phyloP scores from a whole-genome alignment of 1,284 basidiomycete genomes.

The Caloboletus inedulis region DNA sequence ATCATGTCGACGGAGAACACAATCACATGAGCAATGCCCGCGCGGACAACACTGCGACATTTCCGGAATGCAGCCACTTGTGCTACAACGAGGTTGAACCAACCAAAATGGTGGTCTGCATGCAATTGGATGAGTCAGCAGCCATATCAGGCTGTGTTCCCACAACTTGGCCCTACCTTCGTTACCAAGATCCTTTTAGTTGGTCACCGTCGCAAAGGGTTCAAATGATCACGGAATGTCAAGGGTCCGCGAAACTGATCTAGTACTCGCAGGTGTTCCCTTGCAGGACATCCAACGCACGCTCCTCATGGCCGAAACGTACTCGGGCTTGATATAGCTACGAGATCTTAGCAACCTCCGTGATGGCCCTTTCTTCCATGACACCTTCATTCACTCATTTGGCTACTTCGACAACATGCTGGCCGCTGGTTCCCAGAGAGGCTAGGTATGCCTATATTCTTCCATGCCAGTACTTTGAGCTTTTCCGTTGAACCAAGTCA shows the following conservation, averaged over 20 bases:
- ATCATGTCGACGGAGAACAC: neutral
- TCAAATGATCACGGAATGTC: no score
- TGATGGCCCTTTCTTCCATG: neutral
- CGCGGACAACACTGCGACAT: neutral
- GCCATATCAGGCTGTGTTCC: neutral
- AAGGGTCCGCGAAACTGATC: neutral
- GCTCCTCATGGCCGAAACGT: neutral
- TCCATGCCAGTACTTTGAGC: neutral
- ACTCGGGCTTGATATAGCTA: neutral
- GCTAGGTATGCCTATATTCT: no score
- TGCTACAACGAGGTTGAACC: no score
- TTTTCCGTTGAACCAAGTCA: neutral
- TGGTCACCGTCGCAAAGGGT: no score
- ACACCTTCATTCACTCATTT: neutral
- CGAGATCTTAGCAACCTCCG: neutral
- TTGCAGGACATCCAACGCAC: neutral
- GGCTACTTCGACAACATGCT: neutral
- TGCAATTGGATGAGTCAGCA: neutral
- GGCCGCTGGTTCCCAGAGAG: neutral
- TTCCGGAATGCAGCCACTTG: neutral
- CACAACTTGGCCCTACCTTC: neutral
- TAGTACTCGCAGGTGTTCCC: neutral
- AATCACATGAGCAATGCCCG: neutral
- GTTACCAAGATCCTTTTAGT: no score
- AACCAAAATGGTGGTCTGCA: no score